Base-by-base conservation (phyloP, 2,329 filamentous ascomycete genomes). In the Colletotrichum tropicicola region DNA sequence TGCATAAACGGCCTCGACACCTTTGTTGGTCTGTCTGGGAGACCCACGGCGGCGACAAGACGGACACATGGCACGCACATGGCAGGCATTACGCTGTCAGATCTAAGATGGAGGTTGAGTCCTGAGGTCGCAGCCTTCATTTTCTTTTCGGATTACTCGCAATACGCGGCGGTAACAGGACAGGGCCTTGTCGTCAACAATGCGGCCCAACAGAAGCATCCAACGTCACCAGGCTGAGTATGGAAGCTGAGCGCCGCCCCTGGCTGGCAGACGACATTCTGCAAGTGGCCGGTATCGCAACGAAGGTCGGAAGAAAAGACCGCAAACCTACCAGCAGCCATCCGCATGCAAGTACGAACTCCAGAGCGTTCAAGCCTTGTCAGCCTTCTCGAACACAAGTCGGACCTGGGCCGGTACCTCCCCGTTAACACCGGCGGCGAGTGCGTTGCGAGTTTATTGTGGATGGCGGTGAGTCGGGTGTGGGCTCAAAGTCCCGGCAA, bases 381-480 rank as follows among this genome's bases (percentile, higher is more conserved):
- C 57, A 62, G 57, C 62, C 51, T 65, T 61, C 44, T 65, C 37
- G 51, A 61, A 30, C 15, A n/a, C 17, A 19, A 28, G 19, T 27
- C 44, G 63, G 45, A 41, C 21, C 25, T 45, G 39, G 13, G 32
- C 44, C 47, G 37, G 52, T 47, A 10, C 28, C 23, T 13, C 39
- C 45, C 52, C 23, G 25, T 45, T 63, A 49, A 53, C 49, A 62
- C 44, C 45, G 51, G 44, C 62, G 49, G 58, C 30, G 19, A 32
- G 15, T 65, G n/a, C 32, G 47, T 28, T 35, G 48, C 53, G 19
- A 37, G 37, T 51, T 51, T 30, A 44, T 48, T 61, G 25, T 54
- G 56, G 61, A 55, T 65, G 62, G 62, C 62, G 62, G 62, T 65
- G 62, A 65, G 57, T 55, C 57, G 57, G 44, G 30, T 44, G 57